Evolutionary conservation across 495 filamentous ascomycete genomes (phyloP), one percentile per base, ranked within the genome.

Genomic region (Lasiosphaeria ovina): DNA sequence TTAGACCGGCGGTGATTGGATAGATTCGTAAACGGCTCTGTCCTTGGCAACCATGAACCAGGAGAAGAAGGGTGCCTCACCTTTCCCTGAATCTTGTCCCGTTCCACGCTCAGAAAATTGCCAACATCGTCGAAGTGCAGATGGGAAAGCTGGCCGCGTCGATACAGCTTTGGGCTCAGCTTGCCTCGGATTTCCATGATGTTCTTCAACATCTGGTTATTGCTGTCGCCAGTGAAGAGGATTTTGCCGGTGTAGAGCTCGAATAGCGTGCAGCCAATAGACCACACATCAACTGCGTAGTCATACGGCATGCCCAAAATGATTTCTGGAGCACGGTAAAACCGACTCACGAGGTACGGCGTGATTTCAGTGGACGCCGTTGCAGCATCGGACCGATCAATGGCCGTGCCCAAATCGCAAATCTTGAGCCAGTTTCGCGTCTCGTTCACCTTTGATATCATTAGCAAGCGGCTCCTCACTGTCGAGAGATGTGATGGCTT

Each of bases 191-290:
- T 93, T 69, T 98, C 95, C 87, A 96, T 94, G 66, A 98, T 94
- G 12, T 89, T 87, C 57, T 89, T 87, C 12, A 98, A 83, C 94
- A 98, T 98, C 72, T 96, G 91, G 70, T 98, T 98, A 79, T 98
- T 98, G 77, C 90, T 92, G 57, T 89, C 86, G 50, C 95, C 94
- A 3, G 88, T 91, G 76, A 98, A 98, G 47, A 98, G 81, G 60
- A 98, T 97, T 74, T 97, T 96, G 60, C 95, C 93, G 0, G 95
- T 97, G 79, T 93, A 97, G 35, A 98, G 80, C 74, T 98, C 94
- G 74, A 93, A 98, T 33, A 98, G 78, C 31, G 94, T 98, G 75
- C 95, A 98, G 14, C 94, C 94, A 64, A 97, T 90, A 11, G 93
- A 93, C 94, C 94, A 98, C 74, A 97, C 87, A 72, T 98, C 94